Percentiles rank a stretch among this genome's conserved stretches.
phyloP scores from a whole-genome alignment of 2,329 filamentous ascomycete genomes.

The Tolypocladium nubicola region DNA sequence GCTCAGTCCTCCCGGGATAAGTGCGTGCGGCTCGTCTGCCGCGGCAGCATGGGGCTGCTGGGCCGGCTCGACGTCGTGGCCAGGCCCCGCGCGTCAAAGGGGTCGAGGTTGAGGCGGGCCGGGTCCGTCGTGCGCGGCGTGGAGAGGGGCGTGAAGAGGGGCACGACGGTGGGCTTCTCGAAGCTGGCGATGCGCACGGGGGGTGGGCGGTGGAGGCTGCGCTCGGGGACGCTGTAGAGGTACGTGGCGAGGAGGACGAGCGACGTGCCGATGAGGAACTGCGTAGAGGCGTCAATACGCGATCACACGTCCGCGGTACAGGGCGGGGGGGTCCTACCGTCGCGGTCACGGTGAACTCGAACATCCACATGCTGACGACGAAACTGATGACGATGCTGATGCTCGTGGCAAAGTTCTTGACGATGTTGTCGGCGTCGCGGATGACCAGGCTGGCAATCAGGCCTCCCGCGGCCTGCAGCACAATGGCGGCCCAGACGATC shows the following conservation, averaged over 20 bases:
- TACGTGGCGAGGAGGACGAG: constrained; percentile 77
- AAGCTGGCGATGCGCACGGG: constrained; percentile 62
- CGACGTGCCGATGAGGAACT: constrained; percentile 76
- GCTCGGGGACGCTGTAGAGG: constrained; percentile 64
- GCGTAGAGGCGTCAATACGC: neutral
- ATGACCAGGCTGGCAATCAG: constrained; percentile 50
- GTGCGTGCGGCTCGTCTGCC: constrained; percentile 26
- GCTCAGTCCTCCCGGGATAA: constrained; percentile 26
- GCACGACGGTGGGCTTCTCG: constrained; percentile 61
- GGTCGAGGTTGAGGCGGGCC: constrained; percentile 25
- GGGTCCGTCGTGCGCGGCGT: constrained; percentile 20
- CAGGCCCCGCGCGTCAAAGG: constrained; percentile 27
- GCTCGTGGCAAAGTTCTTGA: constrained; percentile 88
- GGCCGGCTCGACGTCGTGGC: constrained; percentile 36
- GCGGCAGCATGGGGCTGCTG: constrained; percentile 31
- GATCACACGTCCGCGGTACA: neutral
- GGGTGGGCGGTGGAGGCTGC: constrained; percentile 42
- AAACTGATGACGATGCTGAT: constrained; percentile 86
- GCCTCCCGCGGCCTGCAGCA: constrained; percentile 74
- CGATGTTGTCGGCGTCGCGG: constrained; percentile 53
- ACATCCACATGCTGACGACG: constrained; percentile 74
- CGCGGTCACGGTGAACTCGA: constrained; percentile 63
- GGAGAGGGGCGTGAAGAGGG: constrained; percentile 24
- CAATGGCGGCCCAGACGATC: constrained; percentile 78
- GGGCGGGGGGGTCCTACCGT: constrained; percentile 46